These are phyloP conservation scores for Raphanus raphanistrum DNA, from an alignment of 345 rosid species.

Conservation along the genomic window DNA sequence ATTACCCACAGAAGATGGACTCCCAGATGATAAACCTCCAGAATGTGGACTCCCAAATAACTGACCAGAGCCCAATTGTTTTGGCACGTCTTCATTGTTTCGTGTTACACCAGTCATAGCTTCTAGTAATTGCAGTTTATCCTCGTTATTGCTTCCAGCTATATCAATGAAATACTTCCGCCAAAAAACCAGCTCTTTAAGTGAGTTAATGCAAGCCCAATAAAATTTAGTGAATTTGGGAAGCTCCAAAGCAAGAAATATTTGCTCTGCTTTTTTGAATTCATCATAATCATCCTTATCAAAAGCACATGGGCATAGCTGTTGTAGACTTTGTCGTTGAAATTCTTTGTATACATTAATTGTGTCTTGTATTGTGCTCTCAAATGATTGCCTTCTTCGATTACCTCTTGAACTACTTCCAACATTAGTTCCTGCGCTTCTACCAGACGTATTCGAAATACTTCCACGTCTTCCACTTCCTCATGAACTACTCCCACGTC, in stretches of 20 bases:
- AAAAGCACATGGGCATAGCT: neutral
- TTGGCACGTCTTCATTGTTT: neutral
- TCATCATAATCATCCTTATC: neutral
- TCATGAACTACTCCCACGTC: neutral
- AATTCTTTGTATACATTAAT: neutral
- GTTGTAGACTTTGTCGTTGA: neutral
- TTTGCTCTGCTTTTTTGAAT: neutral
- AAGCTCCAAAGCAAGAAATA: neutral
- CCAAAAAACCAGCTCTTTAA: neutral
- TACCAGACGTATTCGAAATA: neutral
- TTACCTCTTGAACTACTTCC: neutral
- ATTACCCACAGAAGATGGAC: neutral
- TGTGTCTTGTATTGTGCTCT: neutral
- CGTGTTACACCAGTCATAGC: neutral
- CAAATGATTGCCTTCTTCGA: neutral
- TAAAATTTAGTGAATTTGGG: neutral
- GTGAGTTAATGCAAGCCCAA: neutral
- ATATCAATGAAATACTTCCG: neutral
- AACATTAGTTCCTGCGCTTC: neutral
- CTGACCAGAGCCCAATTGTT: no score
- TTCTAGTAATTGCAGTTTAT: neutral
- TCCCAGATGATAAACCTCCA: neutral
- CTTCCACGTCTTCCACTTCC: neutral
- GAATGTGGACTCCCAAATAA: neutral
- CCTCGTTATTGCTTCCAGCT: neutral